Percentiles rank a stretch among this genome's conserved stretches.
These are phyloP conservation scores for Marvania coccoides DNA, from an alignment of 139 green algal genomes.

Conservation along the genomic window DNA sequence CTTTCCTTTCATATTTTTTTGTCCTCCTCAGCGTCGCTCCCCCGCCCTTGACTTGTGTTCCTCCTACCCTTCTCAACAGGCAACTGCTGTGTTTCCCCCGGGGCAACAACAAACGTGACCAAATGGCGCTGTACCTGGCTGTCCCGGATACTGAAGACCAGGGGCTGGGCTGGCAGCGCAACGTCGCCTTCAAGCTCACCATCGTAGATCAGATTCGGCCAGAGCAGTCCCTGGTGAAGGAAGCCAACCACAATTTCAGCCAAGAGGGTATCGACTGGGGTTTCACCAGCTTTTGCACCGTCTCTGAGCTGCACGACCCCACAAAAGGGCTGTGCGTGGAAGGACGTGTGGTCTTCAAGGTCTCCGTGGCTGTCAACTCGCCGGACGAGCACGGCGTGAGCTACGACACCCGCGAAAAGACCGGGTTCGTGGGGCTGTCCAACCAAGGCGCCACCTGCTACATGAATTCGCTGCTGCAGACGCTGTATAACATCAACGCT, in stretches of 20 bases:
- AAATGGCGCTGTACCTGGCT: conserved; percentile 67
- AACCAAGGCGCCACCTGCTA: conserved; percentile 99
- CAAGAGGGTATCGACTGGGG: conserved; percentile 62
- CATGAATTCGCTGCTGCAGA: conserved; percentile 99
- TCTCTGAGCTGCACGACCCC: conserved; percentile 52
- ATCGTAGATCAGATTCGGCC: conserved; percentile 63
- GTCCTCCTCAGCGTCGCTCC: too few relatives aligned
- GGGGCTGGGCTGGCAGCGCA: conserved; percentile 45
- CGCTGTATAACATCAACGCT: conserved; percentile 86
- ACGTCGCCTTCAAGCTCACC: conserved; percentile 69
- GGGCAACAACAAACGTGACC: conserved; percentile 37
- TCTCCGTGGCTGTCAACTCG: conserved; percentile 18
- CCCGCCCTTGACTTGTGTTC: not conserved
- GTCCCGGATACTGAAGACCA: conserved; percentile 50
- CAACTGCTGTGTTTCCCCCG: conserved; percentile 64
- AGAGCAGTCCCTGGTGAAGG: conserved; percentile 48
- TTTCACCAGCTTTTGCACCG: conserved; percentile 72
- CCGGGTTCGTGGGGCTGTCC: conserved; percentile 91
- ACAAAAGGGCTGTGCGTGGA: conserved; percentile 57
- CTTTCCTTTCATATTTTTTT: not conserved
- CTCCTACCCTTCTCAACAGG: conserved; percentile 38
- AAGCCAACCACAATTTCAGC: conserved; percentile 66
- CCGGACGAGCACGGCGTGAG: conserved; percentile 24
- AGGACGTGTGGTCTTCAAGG: conserved; percentile 51
- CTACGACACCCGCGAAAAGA: conserved; percentile 84